Conservation (phyloP, 345 rosid species). For the Eucalyptus cloeziana region DNA sequence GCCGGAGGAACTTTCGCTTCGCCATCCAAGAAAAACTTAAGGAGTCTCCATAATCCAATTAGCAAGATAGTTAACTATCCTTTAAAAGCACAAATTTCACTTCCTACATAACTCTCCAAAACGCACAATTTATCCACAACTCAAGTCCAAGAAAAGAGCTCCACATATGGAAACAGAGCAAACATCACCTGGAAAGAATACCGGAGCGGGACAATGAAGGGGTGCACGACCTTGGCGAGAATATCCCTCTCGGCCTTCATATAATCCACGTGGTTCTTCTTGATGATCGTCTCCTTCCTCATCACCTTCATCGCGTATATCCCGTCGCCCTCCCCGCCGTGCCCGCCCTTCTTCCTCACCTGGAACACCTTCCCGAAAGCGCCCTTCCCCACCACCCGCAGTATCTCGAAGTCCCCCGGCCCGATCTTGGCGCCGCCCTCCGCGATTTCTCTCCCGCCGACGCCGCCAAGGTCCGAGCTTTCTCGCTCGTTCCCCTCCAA, state of each 20-base stretch:
- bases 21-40: neutral
- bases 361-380: conserved; percentile 69
- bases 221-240: conserved; percentile 59
- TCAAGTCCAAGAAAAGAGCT: neutral
- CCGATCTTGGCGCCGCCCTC: conserved; percentile 15
- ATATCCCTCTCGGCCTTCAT: conserved; percentile 74
- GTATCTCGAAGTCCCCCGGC: conserved; percentile 47
- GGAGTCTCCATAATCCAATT: neutral
- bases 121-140: neutral
- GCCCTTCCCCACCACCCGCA: conserved; percentile 59
- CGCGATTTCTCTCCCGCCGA: neutral
- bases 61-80: neutral
- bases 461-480: neutral
- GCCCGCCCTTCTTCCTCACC: conserved; percentile 29
- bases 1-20: neutral
- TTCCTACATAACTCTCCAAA: neutral
- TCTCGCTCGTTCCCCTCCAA: neutral
- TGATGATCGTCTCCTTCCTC: conserved; percentile 53
- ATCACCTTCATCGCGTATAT: conserved; percentile 71
- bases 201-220: conserved; percentile 60
- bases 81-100: neutral
- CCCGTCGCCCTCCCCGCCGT: conserved; percentile 38
- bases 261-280: conserved; percentile 67
- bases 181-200: conserved; percentile 62
- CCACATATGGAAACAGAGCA: neutral